These are phyloP conservation scores for Ustilago nuda DNA, from an alignment of 1,284 basidiomycete species.

Conservation along the genomic window DNA sequence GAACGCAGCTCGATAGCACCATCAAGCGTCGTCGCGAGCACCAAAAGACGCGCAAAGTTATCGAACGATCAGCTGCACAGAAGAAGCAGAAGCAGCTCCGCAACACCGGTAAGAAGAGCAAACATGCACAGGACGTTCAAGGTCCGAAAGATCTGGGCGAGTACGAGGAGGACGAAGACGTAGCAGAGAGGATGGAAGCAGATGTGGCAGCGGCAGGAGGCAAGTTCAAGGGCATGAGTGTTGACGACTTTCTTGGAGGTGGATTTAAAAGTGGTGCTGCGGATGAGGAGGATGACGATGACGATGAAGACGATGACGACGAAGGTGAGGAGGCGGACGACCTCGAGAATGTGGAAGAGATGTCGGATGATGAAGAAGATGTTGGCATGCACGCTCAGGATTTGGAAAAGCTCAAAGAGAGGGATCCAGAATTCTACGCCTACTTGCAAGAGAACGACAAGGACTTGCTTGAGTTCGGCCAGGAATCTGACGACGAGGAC, in stretches of 20 bases:
- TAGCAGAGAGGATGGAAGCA: conserved; percentile 27
- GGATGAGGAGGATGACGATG: conserved; percentile 41
- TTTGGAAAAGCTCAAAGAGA: conserved; percentile 89
- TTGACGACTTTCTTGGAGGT: conserved; percentile 67
- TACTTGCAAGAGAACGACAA: conserved; percentile 95
- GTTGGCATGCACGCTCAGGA: conserved; percentile 76
- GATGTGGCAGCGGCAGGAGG: conserved; percentile 3
- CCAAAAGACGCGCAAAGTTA: conserved; percentile 60
- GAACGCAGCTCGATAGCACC: conserved; percentile 58
- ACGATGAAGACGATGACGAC: conserved; percentile 57
- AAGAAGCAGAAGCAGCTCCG: conserved; percentile 51
- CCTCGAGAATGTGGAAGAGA: conserved; percentile 59
- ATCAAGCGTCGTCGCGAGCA: conserved; percentile 62
- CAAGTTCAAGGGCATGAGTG: conserved; percentile 57
- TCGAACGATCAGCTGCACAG: conserved; percentile 47
- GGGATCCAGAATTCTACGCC: conserved; percentile 98
- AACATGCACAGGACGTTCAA: conserved; percentile 21
- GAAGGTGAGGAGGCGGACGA: conserved; percentile 48
- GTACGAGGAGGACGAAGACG: conserved; percentile 41
- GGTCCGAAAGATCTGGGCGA: conserved; percentile 35
- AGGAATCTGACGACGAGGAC: conserved; percentile 70
- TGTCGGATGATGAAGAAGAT: conserved; percentile 59
- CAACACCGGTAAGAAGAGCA: conserved; percentile 40
- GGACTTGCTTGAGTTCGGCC: conserved; percentile 82
- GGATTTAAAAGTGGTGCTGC: conserved; percentile 60